Conservation (phyloP, 2,329 filamentous ascomycete genomes). For the Fusarium temperatum region DNA sequence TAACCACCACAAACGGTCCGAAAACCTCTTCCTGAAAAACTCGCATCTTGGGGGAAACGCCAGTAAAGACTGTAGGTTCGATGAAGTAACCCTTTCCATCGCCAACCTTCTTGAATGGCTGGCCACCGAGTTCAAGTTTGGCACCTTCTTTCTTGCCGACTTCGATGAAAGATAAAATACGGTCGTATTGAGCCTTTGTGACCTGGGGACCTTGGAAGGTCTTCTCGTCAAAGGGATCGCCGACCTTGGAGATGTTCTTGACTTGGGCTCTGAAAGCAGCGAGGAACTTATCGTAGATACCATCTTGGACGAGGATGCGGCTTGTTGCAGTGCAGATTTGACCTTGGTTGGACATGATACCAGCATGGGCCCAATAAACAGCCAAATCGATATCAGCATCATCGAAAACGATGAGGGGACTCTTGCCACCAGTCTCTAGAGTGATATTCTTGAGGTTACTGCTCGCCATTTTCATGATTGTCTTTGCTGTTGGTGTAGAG, state of each 20-base stretch:
- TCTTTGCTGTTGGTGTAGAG: slow-evolving; percentile 74
- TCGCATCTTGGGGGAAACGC: slow-evolving; percentile 52
- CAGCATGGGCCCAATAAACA: slow-evolving; percentile 65
- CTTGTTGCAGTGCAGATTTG: slow-evolving; percentile 74
- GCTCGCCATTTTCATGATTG: slow-evolving; percentile 81
- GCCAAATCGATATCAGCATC: slow-evolving; percentile 74
- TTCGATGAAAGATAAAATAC: slow-evolving; percentile 75
- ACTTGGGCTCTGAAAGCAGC: slow-evolving; percentile 17
- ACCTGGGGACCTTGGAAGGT: slow-evolving; percentile 82
- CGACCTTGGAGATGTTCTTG: slow-evolving; percentile 65
- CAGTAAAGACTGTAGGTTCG: slow-evolving; percentile 56
- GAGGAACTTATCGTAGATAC: slow-evolving; percentile 70
- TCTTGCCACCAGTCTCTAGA: slow-evolving; percentile 74
- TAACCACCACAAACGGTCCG: slow-evolving; percentile 55
- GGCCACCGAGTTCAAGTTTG: slow-evolving; percentile 70
- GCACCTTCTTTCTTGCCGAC: slow-evolving; percentile 76
- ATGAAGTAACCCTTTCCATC: slow-evolving; percentile 57
- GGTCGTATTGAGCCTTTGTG: slow-evolving; percentile 75
- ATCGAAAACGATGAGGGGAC: slow-evolving; percentile 69
- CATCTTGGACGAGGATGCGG: slow-evolving; percentile 70
- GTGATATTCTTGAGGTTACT: slow-evolving; percentile 72
- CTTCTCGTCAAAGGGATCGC: slow-evolving; percentile 73
- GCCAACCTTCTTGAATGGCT: slow-evolving; percentile 43
- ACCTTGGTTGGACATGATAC: slow-evolving; percentile 68
- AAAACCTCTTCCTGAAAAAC: slow-evolving; percentile 60